Conservation (phyloP, 805 yeast genomes). For the Yueomyces sp. region DNA sequence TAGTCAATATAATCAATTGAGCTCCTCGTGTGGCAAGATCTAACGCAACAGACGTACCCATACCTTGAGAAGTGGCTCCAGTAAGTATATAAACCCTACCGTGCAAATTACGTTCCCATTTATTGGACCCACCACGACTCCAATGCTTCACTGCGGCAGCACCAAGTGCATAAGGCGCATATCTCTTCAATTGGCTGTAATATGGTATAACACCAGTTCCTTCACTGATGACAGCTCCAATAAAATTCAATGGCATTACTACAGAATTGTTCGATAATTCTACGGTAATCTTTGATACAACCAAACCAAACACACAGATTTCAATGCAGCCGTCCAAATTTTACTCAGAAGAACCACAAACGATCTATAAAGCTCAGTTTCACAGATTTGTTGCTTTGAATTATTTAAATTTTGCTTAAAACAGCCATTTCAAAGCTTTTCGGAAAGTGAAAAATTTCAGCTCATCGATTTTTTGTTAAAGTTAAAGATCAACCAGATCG, state of each 20-base stretch:
- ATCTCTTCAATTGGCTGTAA: slow-evolving; percentile 42
- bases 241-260: slow-evolving; percentile 72
- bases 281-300: no score
- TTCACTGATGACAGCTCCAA: slow-evolving; percentile 53
- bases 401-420: no score
- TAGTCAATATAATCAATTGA: slow-evolving; percentile 61
- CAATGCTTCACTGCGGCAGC: slow-evolving; percentile 49
- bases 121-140: slow-evolving; percentile 67
- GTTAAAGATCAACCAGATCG: no score
- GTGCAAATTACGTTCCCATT: slow-evolving; percentile 88
- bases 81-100: slow-evolving; percentile 75
- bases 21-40: slow-evolving; percentile 79
- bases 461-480: no score
- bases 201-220: slow-evolving; percentile 72
- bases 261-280: not conserved
- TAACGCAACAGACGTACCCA: slow-evolving; percentile 64
- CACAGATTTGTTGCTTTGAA: no score
- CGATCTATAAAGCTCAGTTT: no score
- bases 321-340: no score
- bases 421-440: no score
- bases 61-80: slow-evolving; percentile 84
- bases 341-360: no score
- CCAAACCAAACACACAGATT: no score
- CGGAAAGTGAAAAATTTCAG: no score
- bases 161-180: slow-evolving; percentile 41